Evolutionary conservation across 2,329 filamentous ascomycete genomes (phyloP), one percentile per base, ranked within the genome.

Genomic region (Hypoxylon sp.): DNA sequence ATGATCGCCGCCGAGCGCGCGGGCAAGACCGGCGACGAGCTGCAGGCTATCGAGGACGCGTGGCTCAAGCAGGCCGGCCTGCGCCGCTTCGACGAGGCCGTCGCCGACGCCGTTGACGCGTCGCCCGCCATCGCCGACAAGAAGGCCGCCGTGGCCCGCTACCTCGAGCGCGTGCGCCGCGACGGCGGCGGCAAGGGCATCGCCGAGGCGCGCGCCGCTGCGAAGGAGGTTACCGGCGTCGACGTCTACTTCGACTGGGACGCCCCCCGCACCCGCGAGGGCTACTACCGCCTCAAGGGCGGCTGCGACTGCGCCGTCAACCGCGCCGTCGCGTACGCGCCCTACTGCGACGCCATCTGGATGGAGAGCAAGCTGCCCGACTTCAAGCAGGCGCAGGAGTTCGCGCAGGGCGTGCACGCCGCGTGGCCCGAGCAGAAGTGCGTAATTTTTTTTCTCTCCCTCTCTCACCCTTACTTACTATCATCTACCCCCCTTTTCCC

Each of bases 361-460:
- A 99, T 99, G 95, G 95, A 99, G 85, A 94, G 89, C 80, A 97
- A 97, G 80, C 82, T 97, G 66, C 95, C 95, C 41, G 94, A 98
- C 75, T 98, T 83, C 75, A 83, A 83, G 46, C 95, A 98, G 80
- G 95, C 95, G 20, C 86, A 92, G 80, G 90, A 97, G 73, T 99
- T 99, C 69, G 93, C 95, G 26, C 83, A 90, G 38, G 94, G 95
- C 46, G 94, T 99, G 35, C 95, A 98, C 77, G 90, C 92, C 54
- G 91, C 92, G 8, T 97, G 90, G 87, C 95, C 95, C 0, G 90
- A 99, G 79, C 91, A 97, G 77, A 99, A 99, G 90, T 94, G 77
- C 77, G 88, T 81, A n/a, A n/a, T 48, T 46, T 45, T 9, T 23
- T 6, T 17, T 1, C 17, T 17, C n/a, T 15, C 40, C 35, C 24